Percentiles rank a stretch among this genome's conserved stretches.
phyloP scores from a whole-genome alignment of 78 protist species.

The Dictyostelium discoideum region DNA sequence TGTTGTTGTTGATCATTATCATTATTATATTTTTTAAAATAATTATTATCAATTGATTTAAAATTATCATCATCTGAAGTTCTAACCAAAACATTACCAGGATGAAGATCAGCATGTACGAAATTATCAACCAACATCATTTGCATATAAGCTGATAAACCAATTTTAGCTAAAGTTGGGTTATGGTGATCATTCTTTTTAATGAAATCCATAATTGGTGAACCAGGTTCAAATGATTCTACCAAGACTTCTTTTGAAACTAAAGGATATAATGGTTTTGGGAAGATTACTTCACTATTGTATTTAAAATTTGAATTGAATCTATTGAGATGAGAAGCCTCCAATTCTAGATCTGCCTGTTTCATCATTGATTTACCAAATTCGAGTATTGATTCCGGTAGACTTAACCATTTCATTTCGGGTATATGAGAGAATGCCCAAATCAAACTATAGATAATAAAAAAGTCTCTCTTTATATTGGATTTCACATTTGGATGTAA shows the following conservation, averaged over 20 bases:
- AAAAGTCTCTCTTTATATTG: slow-evolving; percentile 41
- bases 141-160: slow-evolving; percentile 75
- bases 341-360: slow-evolving; percentile 33
- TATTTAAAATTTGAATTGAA: slow-evolving; percentile 40
- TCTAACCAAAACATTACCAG: slow-evolving; percentile 75
- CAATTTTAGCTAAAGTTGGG: slow-evolving; percentile 67
- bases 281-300: slow-evolving; percentile 47
- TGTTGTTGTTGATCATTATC: no score
- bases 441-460: slow-evolving; percentile 37
- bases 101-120: slow-evolving; percentile 83
- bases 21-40: not conserved
- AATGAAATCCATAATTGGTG: slow-evolving; percentile 54
- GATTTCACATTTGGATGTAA: slow-evolving; percentile 60
- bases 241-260: slow-evolving; percentile 54
- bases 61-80: not conserved
- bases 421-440: slow-evolving; percentile 69
- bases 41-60: not conserved
- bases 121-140: slow-evolving; percentile 85
- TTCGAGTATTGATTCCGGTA: slow-evolving; percentile 59
- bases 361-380: slow-evolving; percentile 77
- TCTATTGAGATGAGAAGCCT: slow-evolving; percentile 42
- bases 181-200: slow-evolving; percentile 19
- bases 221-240: slow-evolving; percentile 81
- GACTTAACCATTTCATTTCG: slow-evolving; percentile 61
- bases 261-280: slow-evolving; percentile 55